Percentiles rank a stretch among this genome's conserved stretches.
Conservation (phyloP, 805 yeast genomes). For the Saccharomyces jurei region DNA sequence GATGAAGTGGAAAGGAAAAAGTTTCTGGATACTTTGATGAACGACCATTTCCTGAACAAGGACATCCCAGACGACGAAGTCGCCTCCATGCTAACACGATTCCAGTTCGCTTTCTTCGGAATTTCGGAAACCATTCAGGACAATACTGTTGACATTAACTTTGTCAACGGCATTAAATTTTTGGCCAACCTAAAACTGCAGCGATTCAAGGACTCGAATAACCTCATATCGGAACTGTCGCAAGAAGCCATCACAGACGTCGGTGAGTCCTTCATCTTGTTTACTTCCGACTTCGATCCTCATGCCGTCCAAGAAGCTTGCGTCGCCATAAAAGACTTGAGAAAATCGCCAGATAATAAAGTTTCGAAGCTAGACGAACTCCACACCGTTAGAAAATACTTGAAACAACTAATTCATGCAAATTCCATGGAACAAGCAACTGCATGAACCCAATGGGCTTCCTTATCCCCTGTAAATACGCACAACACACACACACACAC, state of each 20-base stretch:
- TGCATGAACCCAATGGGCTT: not conserved
- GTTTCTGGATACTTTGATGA: not conserved
- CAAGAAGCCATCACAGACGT: slow-evolving; percentile 18
- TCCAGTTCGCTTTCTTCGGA: slow-evolving; percentile 80
- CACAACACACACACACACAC: not conserved
- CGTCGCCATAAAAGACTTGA: slow-evolving; percentile 37
- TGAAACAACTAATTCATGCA: slow-evolving; percentile 20
- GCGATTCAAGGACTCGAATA: slow-evolving; percentile 36
- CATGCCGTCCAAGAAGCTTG: slow-evolving; percentile 36
- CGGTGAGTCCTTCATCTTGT: slow-evolving; percentile 42
- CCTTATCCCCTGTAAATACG: not conserved
- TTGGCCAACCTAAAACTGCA: slow-evolving; percentile 62
- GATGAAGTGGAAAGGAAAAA: slow-evolving; percentile 9
- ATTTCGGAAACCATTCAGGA: slow-evolving; percentile 59
- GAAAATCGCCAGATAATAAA: slow-evolving; percentile 31
- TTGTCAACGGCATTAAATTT: slow-evolving; percentile 57
- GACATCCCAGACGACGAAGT: slow-evolving; percentile 48
- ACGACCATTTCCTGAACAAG: slow-evolving; percentile 11
- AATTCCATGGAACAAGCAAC: slow-evolving; percentile 4
- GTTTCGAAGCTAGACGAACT: slow-evolving; percentile 32
- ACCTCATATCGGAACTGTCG: not conserved
- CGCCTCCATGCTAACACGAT: slow-evolving; percentile 64
- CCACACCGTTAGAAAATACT: slow-evolving; percentile 29
- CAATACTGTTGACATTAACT: slow-evolving; percentile 48
- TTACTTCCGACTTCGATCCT: slow-evolving; percentile 38